These are phyloP conservation scores for Blepharisma stoltei DNA, from an alignment of 73 alveolate genomes.

Conservation along the genomic window DNA sequence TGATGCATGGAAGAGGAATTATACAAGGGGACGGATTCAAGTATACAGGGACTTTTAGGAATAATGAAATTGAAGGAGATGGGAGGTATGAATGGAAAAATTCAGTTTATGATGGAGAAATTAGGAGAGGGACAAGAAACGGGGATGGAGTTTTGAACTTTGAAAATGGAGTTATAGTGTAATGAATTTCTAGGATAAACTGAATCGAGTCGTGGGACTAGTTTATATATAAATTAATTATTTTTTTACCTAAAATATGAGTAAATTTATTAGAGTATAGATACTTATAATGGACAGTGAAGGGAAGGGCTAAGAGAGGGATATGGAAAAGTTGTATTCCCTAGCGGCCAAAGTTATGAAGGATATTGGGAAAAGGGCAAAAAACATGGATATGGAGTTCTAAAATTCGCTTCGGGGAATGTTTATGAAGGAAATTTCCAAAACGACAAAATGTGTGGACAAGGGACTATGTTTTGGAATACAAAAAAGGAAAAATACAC, in stretches of 20 bases:
- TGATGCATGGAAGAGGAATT: conserved; percentile 80
- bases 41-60: conserved; percentile 76
- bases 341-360: conserved; percentile 69
- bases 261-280: too few relatives aligned
- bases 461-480: conserved; percentile 94
- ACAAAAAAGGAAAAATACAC: conserved; percentile 89
- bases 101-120: conserved; percentile 74
- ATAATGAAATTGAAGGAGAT: conserved; percentile 82
- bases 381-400: conserved; percentile 88
- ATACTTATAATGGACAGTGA: conserved; percentile 64
- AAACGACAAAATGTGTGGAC: conserved; percentile 87
- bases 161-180: conserved; percentile 47
- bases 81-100: conserved; percentile 81
- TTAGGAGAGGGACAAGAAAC: conserved; percentile 83
- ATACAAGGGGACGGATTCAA: conserved; percentile 67
- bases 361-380: conserved; percentile 88
- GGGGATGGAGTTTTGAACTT: conserved; percentile 73
- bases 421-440: conserved; percentile 94
- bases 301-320: conserved; percentile 83
- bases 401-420: conserved; percentile 84
- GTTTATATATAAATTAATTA: too few relatives aligned
- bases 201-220: too few relatives aligned
- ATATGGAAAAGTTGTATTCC: conserved; percentile 61
- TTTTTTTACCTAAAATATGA: too few relatives aligned
- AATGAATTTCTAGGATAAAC: too few relatives aligned